Evolutionary conservation across 257 asterid species (phyloP).

Genomic region (Linaria vulgaris): DNA sequence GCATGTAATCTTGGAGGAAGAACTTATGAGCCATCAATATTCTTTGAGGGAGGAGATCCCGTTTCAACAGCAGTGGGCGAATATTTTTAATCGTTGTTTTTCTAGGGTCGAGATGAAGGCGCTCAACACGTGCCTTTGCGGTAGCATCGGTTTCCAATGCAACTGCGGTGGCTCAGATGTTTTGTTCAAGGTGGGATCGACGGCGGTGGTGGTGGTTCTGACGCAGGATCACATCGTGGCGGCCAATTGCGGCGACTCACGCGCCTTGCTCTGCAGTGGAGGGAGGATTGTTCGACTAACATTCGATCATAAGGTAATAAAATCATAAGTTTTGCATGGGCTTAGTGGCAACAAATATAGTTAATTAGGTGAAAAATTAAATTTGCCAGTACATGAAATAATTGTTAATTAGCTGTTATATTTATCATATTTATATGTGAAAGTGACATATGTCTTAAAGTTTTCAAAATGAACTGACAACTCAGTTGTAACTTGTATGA

Average conservation of each 20-base stretch:
- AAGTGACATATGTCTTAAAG: too few relatives aligned
- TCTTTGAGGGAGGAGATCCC: constrained; percentile 21
- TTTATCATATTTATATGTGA: too few relatives aligned
- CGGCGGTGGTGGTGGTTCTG: constrained; percentile 62
- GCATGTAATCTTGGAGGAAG: constrained; percentile 58
- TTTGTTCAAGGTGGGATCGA: constrained; percentile 48
- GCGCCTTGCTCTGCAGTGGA: constrained; percentile 66
- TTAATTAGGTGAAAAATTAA: background rate
- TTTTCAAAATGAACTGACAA: too few relatives aligned
- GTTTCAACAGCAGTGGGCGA: constrained; percentile 38
- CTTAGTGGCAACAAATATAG: background rate
- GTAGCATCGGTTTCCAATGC: constrained; percentile 31
- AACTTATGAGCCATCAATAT: constrained; percentile 29
- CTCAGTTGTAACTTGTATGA: too few relatives aligned
- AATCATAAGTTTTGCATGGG: background rate
- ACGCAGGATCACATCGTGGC: constrained; percentile 50
- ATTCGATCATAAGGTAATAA: constrained; percentile 60
- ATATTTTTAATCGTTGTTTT: constrained; percentile 22
- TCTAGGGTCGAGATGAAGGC: constrained; percentile 29
- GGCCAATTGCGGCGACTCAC: constrained; percentile 79
- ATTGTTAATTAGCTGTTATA: background rate
- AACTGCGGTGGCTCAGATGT: constrained; percentile 36
- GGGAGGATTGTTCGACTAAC: constrained; percentile 57
- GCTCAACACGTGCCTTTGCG: constrained; percentile 27
- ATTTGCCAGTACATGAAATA: background rate